Conservation (phyloP, 78 protist genomes). For the Speleostelium caveatum region DNA sequence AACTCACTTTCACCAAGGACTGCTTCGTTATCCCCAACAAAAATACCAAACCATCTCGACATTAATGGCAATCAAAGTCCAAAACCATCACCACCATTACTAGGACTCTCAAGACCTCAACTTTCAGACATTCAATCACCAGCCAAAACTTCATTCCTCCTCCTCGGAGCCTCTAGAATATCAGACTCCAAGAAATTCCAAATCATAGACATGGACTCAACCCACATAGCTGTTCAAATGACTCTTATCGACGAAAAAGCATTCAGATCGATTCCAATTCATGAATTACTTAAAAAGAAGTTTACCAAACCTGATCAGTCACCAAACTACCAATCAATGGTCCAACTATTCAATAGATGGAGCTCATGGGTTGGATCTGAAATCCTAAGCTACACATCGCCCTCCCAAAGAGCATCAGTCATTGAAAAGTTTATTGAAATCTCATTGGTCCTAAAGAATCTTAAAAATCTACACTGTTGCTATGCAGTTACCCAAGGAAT, state of each 20-base stretch:
- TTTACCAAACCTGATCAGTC: constrained; percentile 33
- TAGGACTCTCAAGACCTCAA: too few relatives aligned
- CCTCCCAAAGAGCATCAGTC: constrained; percentile 14
- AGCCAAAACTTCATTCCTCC: background rate
- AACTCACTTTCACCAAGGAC: background rate
- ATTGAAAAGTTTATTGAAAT: constrained; percentile 62
- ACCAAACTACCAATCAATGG: constrained; percentile 57
- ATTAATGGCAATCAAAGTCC: background rate
- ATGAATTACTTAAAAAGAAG: constrained; percentile 29
- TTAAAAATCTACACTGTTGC: constrained; percentile 49
- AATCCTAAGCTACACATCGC: constrained; percentile 4
- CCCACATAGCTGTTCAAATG: constrained; percentile 39
- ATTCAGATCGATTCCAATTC: constrained; percentile 14
- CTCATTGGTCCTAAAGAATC: background rate
- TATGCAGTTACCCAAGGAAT: constrained; percentile 61
- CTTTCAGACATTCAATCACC: too few relatives aligned
- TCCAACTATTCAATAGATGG: constrained; percentile 57
- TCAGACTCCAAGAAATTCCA: constrained; percentile 19
- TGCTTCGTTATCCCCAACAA: background rate
- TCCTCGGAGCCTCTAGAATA: constrained; percentile 23
- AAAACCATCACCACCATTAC: background rate
- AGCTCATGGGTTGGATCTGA: constrained; percentile 75
- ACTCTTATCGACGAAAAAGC: constrained; percentile 51
- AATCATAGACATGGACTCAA: constrained; percentile 23
- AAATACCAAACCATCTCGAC: background rate